phyloP scores from a whole-genome alignment of 2,329 filamentous ascomycete genomes.

The Xylaria digitata region DNA sequence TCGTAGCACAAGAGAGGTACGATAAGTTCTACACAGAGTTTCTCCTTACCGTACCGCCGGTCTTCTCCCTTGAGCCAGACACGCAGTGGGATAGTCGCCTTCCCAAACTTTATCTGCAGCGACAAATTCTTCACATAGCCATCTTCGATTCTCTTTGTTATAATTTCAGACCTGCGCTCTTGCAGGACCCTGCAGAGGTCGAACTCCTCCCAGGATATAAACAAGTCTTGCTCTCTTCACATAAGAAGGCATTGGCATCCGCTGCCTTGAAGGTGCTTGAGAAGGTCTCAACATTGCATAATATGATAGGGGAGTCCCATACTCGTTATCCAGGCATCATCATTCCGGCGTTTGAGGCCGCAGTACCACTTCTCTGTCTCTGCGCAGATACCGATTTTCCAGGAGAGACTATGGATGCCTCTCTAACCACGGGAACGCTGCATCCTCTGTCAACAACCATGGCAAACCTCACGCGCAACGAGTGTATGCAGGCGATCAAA shows the following conservation, averaged over 20 bases:
- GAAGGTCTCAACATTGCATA: conserved; percentile 21
- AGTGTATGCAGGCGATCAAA: conserved; percentile 4
- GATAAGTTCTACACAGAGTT: conserved; percentile 37
- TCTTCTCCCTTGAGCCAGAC: conserved; percentile 33
- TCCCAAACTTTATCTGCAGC: conserved; percentile 32
- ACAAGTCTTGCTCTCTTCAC: conserved; percentile 22
- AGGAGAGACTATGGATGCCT: not conserved
- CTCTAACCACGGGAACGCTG: not conserved
- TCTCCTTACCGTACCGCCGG: conserved; percentile 23
- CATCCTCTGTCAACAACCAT: not conserved
- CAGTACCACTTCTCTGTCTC: conserved; percentile 24
- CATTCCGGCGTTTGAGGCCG: conserved; percentile 37
- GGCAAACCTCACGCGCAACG: not conserved
- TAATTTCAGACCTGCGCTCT: conserved; percentile 35
- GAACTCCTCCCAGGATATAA: conserved; percentile 33
- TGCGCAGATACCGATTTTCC: not conserved
- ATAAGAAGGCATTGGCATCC: conserved; percentile 29
- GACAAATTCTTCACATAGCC: conserved; percentile 34
- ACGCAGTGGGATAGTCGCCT: conserved; percentile 29
- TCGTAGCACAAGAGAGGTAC: conserved; percentile 29
- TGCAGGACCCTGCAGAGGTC: conserved; percentile 4
- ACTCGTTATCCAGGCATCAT: conserved; percentile 31
- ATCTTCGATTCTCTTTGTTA: conserved; percentile 39
- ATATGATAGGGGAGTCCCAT: conserved; percentile 30
- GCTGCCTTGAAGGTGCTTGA: conserved; percentile 34